Evolutionary conservation across 106 monocot genomes (phyloP).

Genomic region (Apostasia shenzhenica): DNA sequence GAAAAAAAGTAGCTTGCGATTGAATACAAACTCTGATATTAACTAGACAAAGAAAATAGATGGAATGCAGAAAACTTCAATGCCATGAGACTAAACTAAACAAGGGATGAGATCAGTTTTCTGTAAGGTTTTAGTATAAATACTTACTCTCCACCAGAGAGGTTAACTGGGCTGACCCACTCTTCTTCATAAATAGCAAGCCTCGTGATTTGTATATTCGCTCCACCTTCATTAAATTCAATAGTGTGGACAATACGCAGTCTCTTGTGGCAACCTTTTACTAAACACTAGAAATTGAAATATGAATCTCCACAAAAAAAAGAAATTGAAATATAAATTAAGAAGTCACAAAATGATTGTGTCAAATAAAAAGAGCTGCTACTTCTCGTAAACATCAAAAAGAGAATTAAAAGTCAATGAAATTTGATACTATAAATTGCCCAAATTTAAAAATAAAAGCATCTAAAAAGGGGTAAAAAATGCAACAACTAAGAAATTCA

Average conservation of each 20-base stretch:
- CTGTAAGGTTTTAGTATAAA: too few species aligned
- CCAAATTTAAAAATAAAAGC: not conserved
- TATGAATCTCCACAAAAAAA: not conserved
- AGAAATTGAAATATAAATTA: too few species aligned
- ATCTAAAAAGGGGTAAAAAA: not conserved
- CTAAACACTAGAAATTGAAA: constrained; percentile 63
- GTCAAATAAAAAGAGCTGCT: too few species aligned
- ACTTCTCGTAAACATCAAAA: too few species aligned
- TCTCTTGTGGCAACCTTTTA: constrained; percentile 97
- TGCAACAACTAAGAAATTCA: not conserved
- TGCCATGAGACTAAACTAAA: too few species aligned
- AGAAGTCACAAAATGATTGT: too few species aligned
- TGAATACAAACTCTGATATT: too few species aligned
- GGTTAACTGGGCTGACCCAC: constrained; percentile 58
- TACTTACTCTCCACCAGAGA: constrained; percentile 61
- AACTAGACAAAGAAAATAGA: too few species aligned
- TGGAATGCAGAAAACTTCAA: too few species aligned
- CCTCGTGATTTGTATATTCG: constrained; percentile 68
- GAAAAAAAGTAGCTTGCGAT: too few species aligned
- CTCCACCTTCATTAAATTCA: constrained; percentile 82
- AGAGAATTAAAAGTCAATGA: too few species aligned
- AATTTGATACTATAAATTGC: not conserved
- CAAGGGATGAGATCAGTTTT: too few species aligned
- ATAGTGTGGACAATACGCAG: constrained; percentile 90
- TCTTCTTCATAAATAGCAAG: constrained; percentile 91